Conservation (phyloP, 345 rosid genomes). For the Barbarea vulgaris region DNA sequence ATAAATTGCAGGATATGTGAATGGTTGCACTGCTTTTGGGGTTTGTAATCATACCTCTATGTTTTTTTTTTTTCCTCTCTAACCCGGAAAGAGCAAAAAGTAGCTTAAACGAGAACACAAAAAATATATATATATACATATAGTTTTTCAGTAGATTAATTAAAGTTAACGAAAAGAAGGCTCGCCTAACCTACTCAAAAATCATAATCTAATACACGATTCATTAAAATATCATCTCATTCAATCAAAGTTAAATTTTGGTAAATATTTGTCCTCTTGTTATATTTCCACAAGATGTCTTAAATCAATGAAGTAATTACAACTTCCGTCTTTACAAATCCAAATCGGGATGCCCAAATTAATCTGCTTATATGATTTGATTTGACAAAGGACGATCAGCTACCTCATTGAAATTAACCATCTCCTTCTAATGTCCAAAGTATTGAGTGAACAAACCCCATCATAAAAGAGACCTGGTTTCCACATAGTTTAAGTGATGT, state of each 20-base stretch:
- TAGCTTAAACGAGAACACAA: constrained; percentile 1
- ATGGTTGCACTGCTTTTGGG: constrained; percentile 43
- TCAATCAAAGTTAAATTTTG: background rate
- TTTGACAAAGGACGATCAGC: background rate
- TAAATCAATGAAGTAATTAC: background rate
- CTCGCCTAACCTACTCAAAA: constrained; percentile 10
- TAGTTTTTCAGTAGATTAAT: background rate
- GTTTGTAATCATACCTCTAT: constrained; percentile 39
- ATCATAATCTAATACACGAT: background rate
- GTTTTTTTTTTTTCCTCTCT: constrained; percentile 6
- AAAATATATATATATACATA: background rate
- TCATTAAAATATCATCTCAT: background rate
- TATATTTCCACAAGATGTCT: background rate
- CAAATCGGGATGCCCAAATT: background rate
- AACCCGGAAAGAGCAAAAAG: background rate
- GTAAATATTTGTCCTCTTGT: background rate
- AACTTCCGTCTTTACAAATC: background rate
- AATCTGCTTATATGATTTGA: background rate
- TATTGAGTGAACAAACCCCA: background rate
- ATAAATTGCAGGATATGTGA: constrained; percentile 31
- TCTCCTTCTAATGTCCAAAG: background rate
- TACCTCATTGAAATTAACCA: background rate
- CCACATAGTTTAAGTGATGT: constrained; percentile 6
- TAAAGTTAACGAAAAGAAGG: constrained; percentile 12
- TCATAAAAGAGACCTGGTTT: background rate